Percentiles rank a stretch among this genome's conserved stretches.
These are phyloP conservation scores for Phialophora macrospora DNA, from an alignment of 2,329 filamentous ascomycete species.

Conservation along the genomic window DNA sequence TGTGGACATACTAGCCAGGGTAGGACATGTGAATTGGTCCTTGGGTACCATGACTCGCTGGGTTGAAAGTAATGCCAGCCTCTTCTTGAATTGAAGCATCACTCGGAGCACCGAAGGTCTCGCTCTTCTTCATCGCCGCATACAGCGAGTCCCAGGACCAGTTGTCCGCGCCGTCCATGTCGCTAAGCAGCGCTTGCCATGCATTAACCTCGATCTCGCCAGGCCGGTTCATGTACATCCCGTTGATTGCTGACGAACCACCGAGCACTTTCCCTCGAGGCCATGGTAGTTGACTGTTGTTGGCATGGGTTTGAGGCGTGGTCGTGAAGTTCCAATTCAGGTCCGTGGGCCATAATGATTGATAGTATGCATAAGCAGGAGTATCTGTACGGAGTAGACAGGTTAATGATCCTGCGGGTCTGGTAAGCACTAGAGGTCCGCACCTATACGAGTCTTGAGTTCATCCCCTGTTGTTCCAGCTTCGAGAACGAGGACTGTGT, in stretches of 20 bases:
- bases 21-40: slow-evolving; percentile 59
- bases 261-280: slow-evolving; percentile 46
- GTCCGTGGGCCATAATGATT: slow-evolving; percentile 45
- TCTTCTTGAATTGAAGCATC: slow-evolving; percentile 42
- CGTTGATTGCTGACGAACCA: slow-evolving; percentile 48
- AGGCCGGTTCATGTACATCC: slow-evolving; percentile 45
- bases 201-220: slow-evolving; percentile 45
- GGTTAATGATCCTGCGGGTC: slow-evolving; percentile 21
- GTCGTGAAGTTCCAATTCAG: slow-evolving; percentile 46
- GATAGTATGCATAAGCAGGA: slow-evolving; percentile 44
- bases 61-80: slow-evolving; percentile 49
- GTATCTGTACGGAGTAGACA: slow-evolving; percentile 39
- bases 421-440: slow-evolving; percentile 12
- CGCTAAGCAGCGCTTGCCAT: slow-evolving; percentile 43
- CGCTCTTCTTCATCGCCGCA: slow-evolving; percentile 46
- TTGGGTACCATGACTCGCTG: slow-evolving; percentile 48
- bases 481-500: slow-evolving; percentile 45
- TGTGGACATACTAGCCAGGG: slow-evolving; percentile 42
- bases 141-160: slow-evolving; percentile 46
- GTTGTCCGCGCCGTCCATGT: slow-evolving; percentile 46
- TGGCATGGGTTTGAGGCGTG: slow-evolving; percentile 41
- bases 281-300: slow-evolving; percentile 43
- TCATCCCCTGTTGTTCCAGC: slow-evolving; percentile 44
- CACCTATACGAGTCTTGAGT: slow-evolving; percentile 45
- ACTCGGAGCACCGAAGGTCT: slow-evolving; percentile 50